Conservation (phyloP, 2,329 filamentous ascomycete species). For the Aspergillus luchuensis region DNA sequence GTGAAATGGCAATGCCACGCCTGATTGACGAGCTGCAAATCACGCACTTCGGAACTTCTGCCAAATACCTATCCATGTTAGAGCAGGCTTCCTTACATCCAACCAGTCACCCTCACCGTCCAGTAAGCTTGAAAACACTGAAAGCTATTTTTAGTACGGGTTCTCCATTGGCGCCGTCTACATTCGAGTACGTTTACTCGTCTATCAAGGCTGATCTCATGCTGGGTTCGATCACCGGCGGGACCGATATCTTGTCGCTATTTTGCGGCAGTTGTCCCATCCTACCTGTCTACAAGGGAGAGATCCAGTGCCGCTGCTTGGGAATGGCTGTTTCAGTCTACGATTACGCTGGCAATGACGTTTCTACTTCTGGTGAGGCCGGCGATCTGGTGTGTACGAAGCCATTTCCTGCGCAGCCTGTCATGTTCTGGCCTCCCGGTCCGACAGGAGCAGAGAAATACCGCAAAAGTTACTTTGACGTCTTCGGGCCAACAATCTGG, state of each 20-base stretch:
- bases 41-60: conserved; percentile 92
- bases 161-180: conserved; percentile 87
- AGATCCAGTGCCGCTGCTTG: conserved; percentile 76
- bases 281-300: conserved; percentile 69
- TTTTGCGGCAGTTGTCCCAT: conserved; percentile 84
- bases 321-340: conserved; percentile 71
- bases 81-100: conserved; percentile 75
- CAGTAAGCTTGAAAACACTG: conserved; percentile 54
- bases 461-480: conserved; percentile 80
- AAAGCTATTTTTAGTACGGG: conserved; percentile 92
- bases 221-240: conserved; percentile 89
- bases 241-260: conserved; percentile 93
- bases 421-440: conserved; percentile 77
- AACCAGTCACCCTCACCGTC: conserved; percentile 49
- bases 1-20: conserved; percentile 77
- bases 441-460: conserved; percentile 73
- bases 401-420: conserved; percentile 87
- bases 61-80: conserved; percentile 87
- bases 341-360: conserved; percentile 60
- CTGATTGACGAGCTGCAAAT: conserved; percentile 79
- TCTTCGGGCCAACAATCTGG: conserved; percentile 71
- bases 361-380: conserved; percentile 65
- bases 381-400: conserved; percentile 86
- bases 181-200: conserved; percentile 85
- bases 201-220: conserved; percentile 81